phyloP scores from a whole-genome alignment of 2,329 filamentous ascomycete species.

The Mariannaea elegans region DNA sequence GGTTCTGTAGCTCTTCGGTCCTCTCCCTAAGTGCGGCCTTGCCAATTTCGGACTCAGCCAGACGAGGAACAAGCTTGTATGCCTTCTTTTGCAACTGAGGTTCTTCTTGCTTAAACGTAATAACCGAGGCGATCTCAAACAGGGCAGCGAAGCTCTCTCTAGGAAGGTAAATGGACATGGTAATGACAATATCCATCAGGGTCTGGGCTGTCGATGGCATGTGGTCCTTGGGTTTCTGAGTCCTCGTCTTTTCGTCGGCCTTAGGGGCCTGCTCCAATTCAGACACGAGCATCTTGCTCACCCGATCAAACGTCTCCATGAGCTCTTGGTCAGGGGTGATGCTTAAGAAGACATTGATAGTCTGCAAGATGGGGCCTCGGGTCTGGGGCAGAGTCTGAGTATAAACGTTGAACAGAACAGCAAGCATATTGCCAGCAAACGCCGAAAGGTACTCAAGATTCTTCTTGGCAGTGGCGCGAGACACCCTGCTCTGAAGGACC shows the following conservation, averaged over 20 bases:
- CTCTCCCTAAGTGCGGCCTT: slow-evolving; percentile 79
- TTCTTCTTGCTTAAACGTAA: slow-evolving; percentile 83
- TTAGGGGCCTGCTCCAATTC: slow-evolving; percentile 67
- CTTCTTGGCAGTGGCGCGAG: slow-evolving; percentile 76
- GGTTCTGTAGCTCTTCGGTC: slow-evolving; percentile 79
- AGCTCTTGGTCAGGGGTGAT: slow-evolving; percentile 82
- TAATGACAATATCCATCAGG: slow-evolving; percentile 95
- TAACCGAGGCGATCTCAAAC: slow-evolving; percentile 85
- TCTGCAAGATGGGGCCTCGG: slow-evolving; percentile 88
- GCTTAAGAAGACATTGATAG: slow-evolving; percentile 93
- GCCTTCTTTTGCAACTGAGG: slow-evolving; percentile 98
- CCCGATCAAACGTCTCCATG: slow-evolving; percentile 86
- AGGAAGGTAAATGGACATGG: slow-evolving; percentile 92
- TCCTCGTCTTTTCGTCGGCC: slow-evolving; percentile 69
- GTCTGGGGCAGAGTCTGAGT: slow-evolving; percentile 94
- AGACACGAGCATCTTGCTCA: slow-evolving; percentile 82
- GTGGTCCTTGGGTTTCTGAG: slow-evolving; percentile 68
- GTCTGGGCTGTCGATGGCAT: slow-evolving; percentile 95
- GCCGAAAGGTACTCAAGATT: slow-evolving; percentile 83
- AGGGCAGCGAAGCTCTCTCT: slow-evolving; percentile 84
- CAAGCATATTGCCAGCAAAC: slow-evolving; percentile 88
- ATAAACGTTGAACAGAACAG: slow-evolving; percentile 99
- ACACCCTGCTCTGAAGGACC: slow-evolving; percentile 79
- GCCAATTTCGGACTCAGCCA: slow-evolving; percentile 83
- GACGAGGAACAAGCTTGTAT: slow-evolving; percentile 94